Conservation (phyloP, 2,329 filamentous ascomycete species). For the Fusarium euwallaceae region DNA sequence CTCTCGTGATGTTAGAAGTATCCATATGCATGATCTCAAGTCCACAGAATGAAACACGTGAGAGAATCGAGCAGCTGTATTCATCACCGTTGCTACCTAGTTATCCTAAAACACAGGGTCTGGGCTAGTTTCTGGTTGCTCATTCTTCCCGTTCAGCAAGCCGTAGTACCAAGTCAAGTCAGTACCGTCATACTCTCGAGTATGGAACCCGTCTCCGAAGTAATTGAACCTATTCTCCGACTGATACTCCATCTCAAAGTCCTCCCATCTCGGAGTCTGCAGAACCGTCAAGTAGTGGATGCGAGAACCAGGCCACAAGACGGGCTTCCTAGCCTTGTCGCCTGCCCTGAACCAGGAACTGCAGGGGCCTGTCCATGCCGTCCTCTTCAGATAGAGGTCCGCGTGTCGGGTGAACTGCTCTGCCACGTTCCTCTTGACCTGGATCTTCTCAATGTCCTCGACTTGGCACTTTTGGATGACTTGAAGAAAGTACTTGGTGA, state of each 20-base stretch:
- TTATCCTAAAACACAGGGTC: too few relatives aligned
- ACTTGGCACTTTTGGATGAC: neutral
- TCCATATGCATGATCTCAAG: too few relatives aligned
- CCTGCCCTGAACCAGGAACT: neutral
- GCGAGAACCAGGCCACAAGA: neutral
- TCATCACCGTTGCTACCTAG: too few relatives aligned
- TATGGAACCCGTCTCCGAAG: neutral
- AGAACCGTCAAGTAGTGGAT: neutral
- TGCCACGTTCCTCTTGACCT: neutral
- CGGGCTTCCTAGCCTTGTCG: neutral
- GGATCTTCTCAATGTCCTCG: neutral
- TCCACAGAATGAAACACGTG: too few relatives aligned
- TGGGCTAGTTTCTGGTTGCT: neutral
- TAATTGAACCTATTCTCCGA: neutral
- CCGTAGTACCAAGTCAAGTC: constrained; percentile 4
- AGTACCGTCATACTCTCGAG: neutral
- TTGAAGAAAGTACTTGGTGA: neutral
- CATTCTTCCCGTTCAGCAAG: neutral
- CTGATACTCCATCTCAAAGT: constrained; percentile 3
- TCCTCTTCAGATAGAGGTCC: neutral
- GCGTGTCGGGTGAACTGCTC: neutral
- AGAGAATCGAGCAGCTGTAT: too few relatives aligned
- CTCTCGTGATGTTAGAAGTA: too few relatives aligned
- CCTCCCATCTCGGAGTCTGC: neutral
- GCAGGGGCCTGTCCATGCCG: neutral